Base-by-base conservation (phyloP, 768 basidiomycete genomes). In the Macrocybe gigantea region DNA sequence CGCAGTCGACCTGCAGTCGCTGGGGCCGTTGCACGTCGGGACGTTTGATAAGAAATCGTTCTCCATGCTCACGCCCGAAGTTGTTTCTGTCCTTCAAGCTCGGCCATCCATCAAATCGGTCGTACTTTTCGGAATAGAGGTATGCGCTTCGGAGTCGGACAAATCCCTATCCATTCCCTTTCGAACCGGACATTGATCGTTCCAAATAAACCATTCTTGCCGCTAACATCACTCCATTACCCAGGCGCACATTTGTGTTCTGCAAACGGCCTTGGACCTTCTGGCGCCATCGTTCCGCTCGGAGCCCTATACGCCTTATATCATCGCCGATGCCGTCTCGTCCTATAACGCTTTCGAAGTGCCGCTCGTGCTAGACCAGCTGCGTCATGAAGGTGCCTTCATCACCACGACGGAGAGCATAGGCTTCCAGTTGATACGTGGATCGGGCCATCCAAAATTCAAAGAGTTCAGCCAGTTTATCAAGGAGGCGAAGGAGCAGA, bases 71-170 rank as follows among this genome's bases (percentile, higher is more conserved):
- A 83, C 81, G 0, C 77, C 84, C 5, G 79, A 88, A 33, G 77
- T 94, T 5, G 64, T 71, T 45, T 50, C 64, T 2, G 51, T 82
- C 6, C 68, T 95, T 45, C 59, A 62, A 14, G 55, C 71, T 5
- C 73, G 70, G 22, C 73, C 75, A 3, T 56, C 67, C 10, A 60
- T 85, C 49, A 72, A 73, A 36, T 80, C 78, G 6, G 69, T 93
- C 40, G 78, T 95, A 6, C 61, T 97, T 5, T 82, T 92, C 51
- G 94, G 94, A 11, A 93, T 95, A 44, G 93, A 95, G 76, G 92
- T 88, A 53, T 34, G 77, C 62, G 11, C 12, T 22, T 22, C 22
- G 22, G 22, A 22, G 22, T 7, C 36, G 11, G 14, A 38, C 36
- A 38, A 11, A 11, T 38, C 36, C 11, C 15, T 32, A 10, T 44